Conservation (phyloP, 129 eudicot genomes). For the Artemisia annua region DNA sequence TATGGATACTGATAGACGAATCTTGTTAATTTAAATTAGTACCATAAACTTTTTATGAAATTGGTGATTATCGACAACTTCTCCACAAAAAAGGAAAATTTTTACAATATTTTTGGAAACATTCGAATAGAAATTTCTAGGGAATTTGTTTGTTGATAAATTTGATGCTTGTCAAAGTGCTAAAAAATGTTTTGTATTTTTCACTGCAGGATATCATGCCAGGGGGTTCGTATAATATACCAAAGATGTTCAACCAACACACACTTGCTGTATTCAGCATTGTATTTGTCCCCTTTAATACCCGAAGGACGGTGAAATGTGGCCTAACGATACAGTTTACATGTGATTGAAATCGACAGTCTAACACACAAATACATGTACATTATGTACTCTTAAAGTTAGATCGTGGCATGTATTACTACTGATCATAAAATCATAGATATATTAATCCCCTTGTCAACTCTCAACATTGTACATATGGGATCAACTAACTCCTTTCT, state of each 20-base stretch:
- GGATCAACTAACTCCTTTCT: constrained; percentile 15
- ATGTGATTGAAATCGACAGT: neutral
- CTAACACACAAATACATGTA: constrained; percentile 25
- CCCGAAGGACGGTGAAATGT: constrained; percentile 3
- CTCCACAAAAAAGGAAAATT: too few species aligned
- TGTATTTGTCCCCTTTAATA: neutral
- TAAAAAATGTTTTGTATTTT: too few species aligned
- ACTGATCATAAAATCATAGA: constrained; percentile 16
- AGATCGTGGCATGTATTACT: constrained; percentile 4
- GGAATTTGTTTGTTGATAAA: too few species aligned
- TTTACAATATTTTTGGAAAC: too few species aligned
- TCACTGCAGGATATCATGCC: constrained; percentile 1
- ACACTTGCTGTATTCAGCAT: neutral
- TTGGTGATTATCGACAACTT: too few species aligned
- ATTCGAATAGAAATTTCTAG: too few species aligned
- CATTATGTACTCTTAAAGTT: constrained; percentile 18
- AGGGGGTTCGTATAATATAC: too few species aligned
- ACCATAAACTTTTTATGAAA: too few species aligned
- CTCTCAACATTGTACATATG: constrained; percentile 10
- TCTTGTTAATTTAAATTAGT: too few species aligned
- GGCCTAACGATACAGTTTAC: neutral
- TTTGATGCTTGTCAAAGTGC: neutral
- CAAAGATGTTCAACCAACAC: constrained; percentile 1
- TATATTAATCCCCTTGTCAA: constrained; percentile 16
- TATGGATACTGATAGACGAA: too few species aligned